A percentile compares a stretch with the other conserved stretches of the same genome.
These are phyloP conservation scores for Dipodascus geniculatus DNA, from an alignment of 805 yeast genomes.

Conservation along the genomic window DNA sequence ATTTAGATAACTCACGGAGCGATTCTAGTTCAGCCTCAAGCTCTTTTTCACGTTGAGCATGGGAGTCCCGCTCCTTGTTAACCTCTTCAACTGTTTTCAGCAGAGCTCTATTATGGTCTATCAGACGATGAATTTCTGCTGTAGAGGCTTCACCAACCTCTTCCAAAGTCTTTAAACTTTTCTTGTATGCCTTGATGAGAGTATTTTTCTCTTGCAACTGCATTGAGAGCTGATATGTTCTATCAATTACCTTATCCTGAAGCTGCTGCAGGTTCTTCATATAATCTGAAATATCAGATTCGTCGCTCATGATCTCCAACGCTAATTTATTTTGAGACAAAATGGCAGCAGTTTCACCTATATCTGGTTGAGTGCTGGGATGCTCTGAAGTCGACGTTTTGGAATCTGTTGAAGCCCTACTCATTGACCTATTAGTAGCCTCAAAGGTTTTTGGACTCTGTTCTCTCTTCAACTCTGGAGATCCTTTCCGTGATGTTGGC, in stretches of 20 bases:
- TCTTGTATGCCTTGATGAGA: neutral
- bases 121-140: too few relatives aligned
- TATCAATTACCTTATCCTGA: neutral
- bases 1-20: neutral
- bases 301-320: neutral
- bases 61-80: neutral
- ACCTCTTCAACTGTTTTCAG: too few relatives aligned
- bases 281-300: neutral
- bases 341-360: neutral
- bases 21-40: neutral
- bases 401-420: too few relatives aligned
- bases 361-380: neutral
- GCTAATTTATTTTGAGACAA: neutral
- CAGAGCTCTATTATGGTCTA: too few relatives aligned
- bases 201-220: neutral
- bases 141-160: neutral
- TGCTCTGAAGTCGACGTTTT: neutral
- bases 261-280: neutral
- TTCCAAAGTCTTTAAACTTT: neutral
- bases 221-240: neutral
- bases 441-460: too few relatives aligned
- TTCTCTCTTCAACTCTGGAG: too few relatives aligned
- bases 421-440: too few relatives aligned
- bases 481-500: too few relatives aligned
- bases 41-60: neutral